Base-by-base conservation (phyloP, 352 stramenopile genomes). In the Pythium phragmiticola region DNA sequence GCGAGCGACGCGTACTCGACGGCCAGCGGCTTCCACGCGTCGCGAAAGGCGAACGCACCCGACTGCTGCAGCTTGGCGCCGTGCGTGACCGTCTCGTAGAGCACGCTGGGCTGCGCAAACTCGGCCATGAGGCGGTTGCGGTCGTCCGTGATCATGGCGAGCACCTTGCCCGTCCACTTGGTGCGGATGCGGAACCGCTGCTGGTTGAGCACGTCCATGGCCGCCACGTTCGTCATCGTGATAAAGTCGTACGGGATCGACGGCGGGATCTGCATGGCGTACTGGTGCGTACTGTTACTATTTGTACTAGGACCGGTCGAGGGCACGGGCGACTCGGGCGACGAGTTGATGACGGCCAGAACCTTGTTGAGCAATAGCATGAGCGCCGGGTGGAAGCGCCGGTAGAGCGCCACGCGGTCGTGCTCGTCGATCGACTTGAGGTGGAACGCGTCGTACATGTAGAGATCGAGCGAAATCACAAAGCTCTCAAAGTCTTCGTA, bases 391-490 rank as follows among this genome's bases (percentile, higher is more conserved):
- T 78, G 74, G 59, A 84, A 80, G 21, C 63, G 69, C 63, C 75
- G 66, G 62, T 80, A 80, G 8, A 84, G 60, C 21, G 61, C 58
- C 41, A 67, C 36, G 13, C 76, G 76, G 42, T 82, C 72, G 13
- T 64, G 45, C 30, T 82, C 74, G 14, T 82, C 72, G 51, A 84
- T 72, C 14, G 69, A 72, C 63, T 82, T 80, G 53, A 77, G 57
- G 57, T 84, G 76, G 57, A 84, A 84, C 16, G 76, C 74, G 26
- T 84, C 72, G 69, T 84, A 84, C 76, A 80, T 82, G 63, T 80
- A 82, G 50, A 84, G 57, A 60, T 84, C 76, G 19, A 82, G 54
- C 34, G 75, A 63, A 41, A 69, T 77, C 37, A 84, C 65, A 34
- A 76, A 76, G 50, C 63, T 63, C 51, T 82, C 74, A 57, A 84